A percentile compares a stretch with the other conserved stretches of the same genome.
Evolutionary conservation across 371 early-diverging fungal species (phyloP).

Genomic region (Mucor indicus): DNA sequence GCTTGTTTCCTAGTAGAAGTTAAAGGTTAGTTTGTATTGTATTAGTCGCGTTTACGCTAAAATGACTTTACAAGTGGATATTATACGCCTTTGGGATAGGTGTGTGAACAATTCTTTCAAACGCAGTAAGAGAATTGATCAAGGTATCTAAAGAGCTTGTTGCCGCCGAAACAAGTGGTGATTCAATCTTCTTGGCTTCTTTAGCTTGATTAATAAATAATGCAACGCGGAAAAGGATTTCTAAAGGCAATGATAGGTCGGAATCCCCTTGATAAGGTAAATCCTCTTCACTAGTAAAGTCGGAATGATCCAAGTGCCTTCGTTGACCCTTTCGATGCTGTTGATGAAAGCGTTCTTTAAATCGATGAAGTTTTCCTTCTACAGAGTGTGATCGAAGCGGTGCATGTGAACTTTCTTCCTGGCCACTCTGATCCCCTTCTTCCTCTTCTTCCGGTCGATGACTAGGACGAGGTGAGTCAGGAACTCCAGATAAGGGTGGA

Average conservation of each 20-base stretch:
- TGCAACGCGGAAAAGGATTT: slow-evolving; percentile 54
- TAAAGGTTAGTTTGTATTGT: no score
- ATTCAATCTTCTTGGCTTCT: slow-evolving; percentile 47
- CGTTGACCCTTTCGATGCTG: slow-evolving; percentile 11
- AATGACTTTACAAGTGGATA: slow-evolving; percentile 57
- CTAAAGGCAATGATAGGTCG: slow-evolving; percentile 55
- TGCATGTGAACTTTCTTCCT: no score
- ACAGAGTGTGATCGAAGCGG: no score
- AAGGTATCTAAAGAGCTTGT: slow-evolving; percentile 44
- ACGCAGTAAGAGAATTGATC: slow-evolving; percentile 64
- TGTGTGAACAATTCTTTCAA: slow-evolving; percentile 73
- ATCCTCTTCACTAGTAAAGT: slow-evolving; percentile 36
- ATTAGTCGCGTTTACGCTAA: not conserved
- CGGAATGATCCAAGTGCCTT: slow-evolving; percentile 21
- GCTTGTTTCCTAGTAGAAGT: slow-evolving; percentile 56
- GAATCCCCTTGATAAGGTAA: slow-evolving; percentile 40
- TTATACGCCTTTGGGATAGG: slow-evolving; percentile 82
- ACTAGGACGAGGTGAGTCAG: not conserved
- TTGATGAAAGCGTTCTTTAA: slow-evolving; percentile 5
- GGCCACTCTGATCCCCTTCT: no score
- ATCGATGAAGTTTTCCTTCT: not conserved
- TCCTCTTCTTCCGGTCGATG: not conserved
- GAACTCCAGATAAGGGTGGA: slow-evolving; percentile 3
- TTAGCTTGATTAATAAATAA: slow-evolving; percentile 50
- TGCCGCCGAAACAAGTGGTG: slow-evolving; percentile 44